These are phyloP conservation scores for Tylopilus cervinicoccineus DNA, from an alignment of 768 basidiomycete species.

Conservation along the genomic window DNA sequence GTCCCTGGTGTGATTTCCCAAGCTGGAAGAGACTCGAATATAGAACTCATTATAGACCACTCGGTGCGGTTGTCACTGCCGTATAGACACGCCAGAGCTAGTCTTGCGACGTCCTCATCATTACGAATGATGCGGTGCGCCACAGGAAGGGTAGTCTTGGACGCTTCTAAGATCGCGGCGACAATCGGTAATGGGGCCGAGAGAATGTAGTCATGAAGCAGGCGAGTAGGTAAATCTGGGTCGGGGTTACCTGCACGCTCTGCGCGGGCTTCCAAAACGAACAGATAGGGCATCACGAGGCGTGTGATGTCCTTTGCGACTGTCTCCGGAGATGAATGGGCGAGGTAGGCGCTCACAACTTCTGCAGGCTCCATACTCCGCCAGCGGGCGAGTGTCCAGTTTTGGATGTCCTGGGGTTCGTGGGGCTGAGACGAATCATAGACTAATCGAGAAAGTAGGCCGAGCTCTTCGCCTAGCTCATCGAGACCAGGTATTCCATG, in stretches of 20 bases:
- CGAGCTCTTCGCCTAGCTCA: constrained; percentile 87
- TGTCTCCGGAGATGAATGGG: constrained; percentile 61
- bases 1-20: constrained; percentile 65
- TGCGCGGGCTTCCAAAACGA: constrained; percentile 82
- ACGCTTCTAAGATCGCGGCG: constrained; percentile 80
- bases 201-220: constrained; percentile 72
- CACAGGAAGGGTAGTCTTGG: constrained; percentile 79
- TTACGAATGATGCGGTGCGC: constrained; percentile 71
- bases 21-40: constrained; percentile 95
- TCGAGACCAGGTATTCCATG: constrained; percentile 76
- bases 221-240: constrained; percentile 54
- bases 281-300: constrained; percentile 90
- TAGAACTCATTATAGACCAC: constrained; percentile 83
- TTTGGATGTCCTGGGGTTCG: constrained; percentile 42
- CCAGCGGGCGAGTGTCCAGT: constrained; percentile 81
- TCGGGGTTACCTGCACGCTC: constrained; percentile 79
- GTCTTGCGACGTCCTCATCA: constrained; percentile 79
- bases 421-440: constrained; percentile 65
- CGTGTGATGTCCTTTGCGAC: constrained; percentile 65
- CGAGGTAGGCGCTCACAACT: constrained; percentile 73
- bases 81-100: constrained; percentile 88
- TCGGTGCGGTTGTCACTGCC: constrained; percentile 67
- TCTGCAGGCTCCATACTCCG: constrained; percentile 56
- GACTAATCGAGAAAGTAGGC: constrained; percentile 78
- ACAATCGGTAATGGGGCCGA: constrained; percentile 61